A percentile compares a stretch with the other conserved stretches of the same genome.
Evolutionary conservation across 768 basidiomycete genomes (phyloP).

Genomic region (Exsudoporus frostii): DNA sequence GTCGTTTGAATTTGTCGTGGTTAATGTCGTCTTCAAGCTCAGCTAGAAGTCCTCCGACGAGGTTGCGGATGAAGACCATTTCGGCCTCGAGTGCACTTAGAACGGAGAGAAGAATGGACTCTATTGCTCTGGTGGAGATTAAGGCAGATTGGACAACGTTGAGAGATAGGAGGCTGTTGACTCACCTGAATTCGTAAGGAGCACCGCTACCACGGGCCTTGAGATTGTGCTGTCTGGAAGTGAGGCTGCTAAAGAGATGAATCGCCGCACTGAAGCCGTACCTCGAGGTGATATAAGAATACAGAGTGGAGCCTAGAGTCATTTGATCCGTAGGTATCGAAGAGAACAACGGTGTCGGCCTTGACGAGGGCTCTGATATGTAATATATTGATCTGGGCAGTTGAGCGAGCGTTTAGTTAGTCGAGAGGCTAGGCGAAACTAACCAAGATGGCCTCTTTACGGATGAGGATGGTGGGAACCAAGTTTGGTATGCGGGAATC

Average conservation of each 20-base stretch:
- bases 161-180: constrained; percentile 16
- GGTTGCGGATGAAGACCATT: constrained; percentile 89
- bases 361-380: constrained; percentile 95
- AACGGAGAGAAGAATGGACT: constrained; percentile 89
- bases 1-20: constrained; percentile 87
- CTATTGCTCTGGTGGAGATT: constrained; percentile 67
- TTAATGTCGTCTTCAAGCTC: constrained; percentile 96
- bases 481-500: constrained; percentile 93
- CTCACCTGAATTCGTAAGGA: constrained; percentile 87
- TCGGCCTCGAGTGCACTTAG: constrained; percentile 93
- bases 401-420: constrained; percentile 11
- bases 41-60: constrained; percentile 85
- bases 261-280: constrained; percentile 30
- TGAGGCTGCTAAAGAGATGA: constrained; percentile 5
- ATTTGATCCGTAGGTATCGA: constrained; percentile 86
- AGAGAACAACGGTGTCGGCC: constrained; percentile 85
- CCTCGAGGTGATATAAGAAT: constrained; percentile 86
- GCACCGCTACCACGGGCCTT: constrained; percentile 64
- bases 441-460: constrained; percentile 85
- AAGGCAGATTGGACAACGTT: constrained; percentile 11
- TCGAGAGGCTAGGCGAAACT: constrained; percentile 25
- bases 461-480: constrained; percentile 88
- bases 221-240: constrained; percentile 66
- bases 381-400: constrained; percentile 77
- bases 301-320: constrained; percentile 85